phyloP scores from a whole-genome alignment of 163 green algal genomes.

The Scenedesmus sp. region DNA sequence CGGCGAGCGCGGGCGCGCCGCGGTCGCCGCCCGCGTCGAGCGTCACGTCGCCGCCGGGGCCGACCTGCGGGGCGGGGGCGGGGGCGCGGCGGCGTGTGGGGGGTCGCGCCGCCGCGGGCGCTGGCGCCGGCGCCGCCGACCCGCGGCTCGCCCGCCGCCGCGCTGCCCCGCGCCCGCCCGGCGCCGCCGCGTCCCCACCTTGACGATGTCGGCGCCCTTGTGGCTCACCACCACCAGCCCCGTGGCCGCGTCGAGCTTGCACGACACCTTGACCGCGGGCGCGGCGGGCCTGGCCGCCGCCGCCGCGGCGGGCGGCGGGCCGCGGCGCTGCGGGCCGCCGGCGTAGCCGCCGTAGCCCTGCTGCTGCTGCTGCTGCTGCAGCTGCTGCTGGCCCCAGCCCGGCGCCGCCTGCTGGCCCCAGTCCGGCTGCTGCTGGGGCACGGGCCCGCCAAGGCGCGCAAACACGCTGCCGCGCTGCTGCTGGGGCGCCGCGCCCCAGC shows the following conservation, averaged over 20 bases:
- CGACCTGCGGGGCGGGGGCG: slow-evolving; percentile 2
- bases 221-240: slow-evolving; percentile 14
- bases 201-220: slow-evolving; percentile 12
- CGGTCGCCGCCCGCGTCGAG: slow-evolving; percentile 8
- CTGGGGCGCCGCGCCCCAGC: background rate
- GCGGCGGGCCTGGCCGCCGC: background rate
- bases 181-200: background rate
- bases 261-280: slow-evolving; percentile 24
- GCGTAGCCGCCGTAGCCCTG: no score
- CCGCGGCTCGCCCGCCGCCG: background rate
- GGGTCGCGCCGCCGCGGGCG: no score
- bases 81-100: no score
- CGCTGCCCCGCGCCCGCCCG: no score
- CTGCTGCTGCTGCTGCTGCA: slow-evolving; percentile 22
- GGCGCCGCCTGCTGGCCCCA: background rate
- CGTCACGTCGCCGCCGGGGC: background rate
- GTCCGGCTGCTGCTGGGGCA: slow-evolving; percentile 3
- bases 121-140: background rate
- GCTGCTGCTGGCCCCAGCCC: background rate
- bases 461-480: background rate
- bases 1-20: background rate
- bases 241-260: slow-evolving; percentile 10
- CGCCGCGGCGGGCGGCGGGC: background rate
- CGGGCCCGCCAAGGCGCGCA: no score
- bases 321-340: no score